phyloP scores from a whole-genome alignment of 2,329 filamentous ascomycete genomes.

The Epichloe gansuensis region DNA sequence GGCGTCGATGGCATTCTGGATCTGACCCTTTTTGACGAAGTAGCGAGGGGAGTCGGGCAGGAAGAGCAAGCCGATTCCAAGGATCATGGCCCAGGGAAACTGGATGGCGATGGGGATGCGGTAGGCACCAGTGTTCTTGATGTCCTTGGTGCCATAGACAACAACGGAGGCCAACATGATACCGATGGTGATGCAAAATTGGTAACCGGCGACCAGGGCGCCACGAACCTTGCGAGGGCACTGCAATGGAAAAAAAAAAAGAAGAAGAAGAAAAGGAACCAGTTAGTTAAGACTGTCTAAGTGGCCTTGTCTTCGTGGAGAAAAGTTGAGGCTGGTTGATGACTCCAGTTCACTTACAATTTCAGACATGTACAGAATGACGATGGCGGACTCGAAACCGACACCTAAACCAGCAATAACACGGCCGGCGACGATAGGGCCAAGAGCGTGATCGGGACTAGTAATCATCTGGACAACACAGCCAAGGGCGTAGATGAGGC shows the following conservation, averaged over 20 bases:
- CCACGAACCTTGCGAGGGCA: slow-evolving; percentile 60
- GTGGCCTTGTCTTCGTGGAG: neutral
- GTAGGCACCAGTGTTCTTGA: slow-evolving; percentile 52
- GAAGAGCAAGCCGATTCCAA: slow-evolving; percentile 56
- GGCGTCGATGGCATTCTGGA: slow-evolving; percentile 48
- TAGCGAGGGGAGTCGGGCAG: slow-evolving; percentile 79
- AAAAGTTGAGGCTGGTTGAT: neutral
- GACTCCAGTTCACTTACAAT: slow-evolving; percentile 35
- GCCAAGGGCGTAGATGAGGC: slow-evolving; percentile 56
- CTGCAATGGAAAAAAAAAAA: slow-evolving; percentile 8
- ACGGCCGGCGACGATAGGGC: slow-evolving; percentile 58
- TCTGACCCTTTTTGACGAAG: slow-evolving; percentile 65
- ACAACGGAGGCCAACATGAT: slow-evolving; percentile 63
- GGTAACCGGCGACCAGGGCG: slow-evolving; percentile 68
- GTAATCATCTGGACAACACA: slow-evolving; percentile 52
- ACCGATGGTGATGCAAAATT: slow-evolving; percentile 73
- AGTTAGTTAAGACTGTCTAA: neutral
- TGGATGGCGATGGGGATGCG: slow-evolving; percentile 72
- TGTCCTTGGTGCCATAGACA: slow-evolving; percentile 56
- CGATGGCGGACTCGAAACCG: slow-evolving; percentile 67
- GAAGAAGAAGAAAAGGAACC: too few relatives aligned
- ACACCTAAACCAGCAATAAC: slow-evolving; percentile 66
- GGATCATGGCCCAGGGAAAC: slow-evolving; percentile 67
- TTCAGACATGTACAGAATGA: slow-evolving; percentile 81
- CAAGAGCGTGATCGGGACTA: slow-evolving; percentile 33